Conservation (phyloP, 139 green algal species). For the Micractinium conductrix region DNA sequence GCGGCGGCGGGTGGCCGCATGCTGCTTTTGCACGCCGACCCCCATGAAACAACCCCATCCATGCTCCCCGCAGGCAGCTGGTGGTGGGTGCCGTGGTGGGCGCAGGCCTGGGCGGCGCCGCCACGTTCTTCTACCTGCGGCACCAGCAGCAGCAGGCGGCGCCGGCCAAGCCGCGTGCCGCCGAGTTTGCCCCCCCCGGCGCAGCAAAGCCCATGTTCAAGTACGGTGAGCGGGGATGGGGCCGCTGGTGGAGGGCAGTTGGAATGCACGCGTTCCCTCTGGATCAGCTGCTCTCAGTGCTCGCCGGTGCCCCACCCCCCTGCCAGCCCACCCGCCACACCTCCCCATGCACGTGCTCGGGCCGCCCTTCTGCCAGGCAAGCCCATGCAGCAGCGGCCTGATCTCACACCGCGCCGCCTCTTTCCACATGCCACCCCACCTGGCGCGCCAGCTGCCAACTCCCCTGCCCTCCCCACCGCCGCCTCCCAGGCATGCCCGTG, state of each 20-base stretch:
- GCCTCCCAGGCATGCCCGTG: conserved; percentile 32
- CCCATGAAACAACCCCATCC: background rate
- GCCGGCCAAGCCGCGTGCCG: too few species aligned
- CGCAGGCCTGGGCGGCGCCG: conserved; percentile 26
- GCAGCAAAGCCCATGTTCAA: conserved; percentile 31
- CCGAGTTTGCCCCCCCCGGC: background rate
- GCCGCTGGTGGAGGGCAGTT: too few species aligned
- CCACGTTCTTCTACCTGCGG: conserved; percentile 15
- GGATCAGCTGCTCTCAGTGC: background rate
- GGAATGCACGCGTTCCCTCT: too few species aligned
- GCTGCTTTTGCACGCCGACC: too few species aligned
- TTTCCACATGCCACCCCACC: background rate
- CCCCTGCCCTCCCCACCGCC: too few species aligned
- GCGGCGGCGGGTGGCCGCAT: background rate
- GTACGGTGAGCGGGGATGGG: conserved; percentile 37
- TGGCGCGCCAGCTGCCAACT: background rate
- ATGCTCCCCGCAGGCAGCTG: conserved; percentile 7
- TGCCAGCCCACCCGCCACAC: too few species aligned
- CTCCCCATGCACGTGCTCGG: too few species aligned
- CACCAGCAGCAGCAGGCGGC: conserved; percentile 2
- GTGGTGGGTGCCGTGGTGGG: conserved; percentile 14
- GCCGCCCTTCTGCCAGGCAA: too few species aligned
- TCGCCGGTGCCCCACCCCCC: too few species aligned
- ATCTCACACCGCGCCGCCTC: too few species aligned
- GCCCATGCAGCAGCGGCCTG: too few species aligned